Conservation (phyloP, 257 asterid genomes). For the Ilex aquifolium region DNA sequence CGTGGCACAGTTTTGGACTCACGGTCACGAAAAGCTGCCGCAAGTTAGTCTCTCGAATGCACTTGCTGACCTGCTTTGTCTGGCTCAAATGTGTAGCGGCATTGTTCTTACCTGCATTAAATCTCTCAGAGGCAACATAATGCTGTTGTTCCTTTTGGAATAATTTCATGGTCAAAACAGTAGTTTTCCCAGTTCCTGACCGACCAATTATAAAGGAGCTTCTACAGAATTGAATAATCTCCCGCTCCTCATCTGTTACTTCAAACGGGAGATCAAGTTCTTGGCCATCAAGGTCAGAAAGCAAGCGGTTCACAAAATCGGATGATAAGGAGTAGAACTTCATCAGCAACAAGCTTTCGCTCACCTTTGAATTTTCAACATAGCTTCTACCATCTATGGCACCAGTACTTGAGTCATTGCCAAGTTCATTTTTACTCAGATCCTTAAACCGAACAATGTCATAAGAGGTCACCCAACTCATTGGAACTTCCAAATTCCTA, state of each 20-base stretch:
- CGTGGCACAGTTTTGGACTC: conserved; percentile 65
- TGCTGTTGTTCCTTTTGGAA: conserved; percentile 42
- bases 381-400: conserved; percentile 23
- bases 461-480: conserved; percentile 34
- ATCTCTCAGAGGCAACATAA: conserved; percentile 29
- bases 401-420: conserved; percentile 12
- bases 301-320: conserved; percentile 46
- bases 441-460: conserved; percentile 34
- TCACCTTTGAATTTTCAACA: conserved; percentile 46
- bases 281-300: conserved; percentile 33
- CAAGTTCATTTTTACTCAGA: not conserved
- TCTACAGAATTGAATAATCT: conserved; percentile 36
- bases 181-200: conserved; percentile 74
- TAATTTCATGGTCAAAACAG: conserved; percentile 56
- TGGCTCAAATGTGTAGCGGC: not conserved
- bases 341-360: conserved; percentile 58
- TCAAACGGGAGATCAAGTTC: conserved; percentile 62
- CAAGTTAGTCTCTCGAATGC: conserved; percentile 11
- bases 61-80: conserved; percentile 2
- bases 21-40: conserved; percentile 67
- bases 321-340: conserved; percentile 56
- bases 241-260: conserved; percentile 60
- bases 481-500: conserved; percentile 58
- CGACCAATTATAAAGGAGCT: conserved; percentile 64
- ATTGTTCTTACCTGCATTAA: conserved; percentile 2